Evolutionary conservation across 352 stramenopile species (phyloP), one percentile per base, ranked within the genome.

Genomic region (Pythium myriotylum): DNA sequence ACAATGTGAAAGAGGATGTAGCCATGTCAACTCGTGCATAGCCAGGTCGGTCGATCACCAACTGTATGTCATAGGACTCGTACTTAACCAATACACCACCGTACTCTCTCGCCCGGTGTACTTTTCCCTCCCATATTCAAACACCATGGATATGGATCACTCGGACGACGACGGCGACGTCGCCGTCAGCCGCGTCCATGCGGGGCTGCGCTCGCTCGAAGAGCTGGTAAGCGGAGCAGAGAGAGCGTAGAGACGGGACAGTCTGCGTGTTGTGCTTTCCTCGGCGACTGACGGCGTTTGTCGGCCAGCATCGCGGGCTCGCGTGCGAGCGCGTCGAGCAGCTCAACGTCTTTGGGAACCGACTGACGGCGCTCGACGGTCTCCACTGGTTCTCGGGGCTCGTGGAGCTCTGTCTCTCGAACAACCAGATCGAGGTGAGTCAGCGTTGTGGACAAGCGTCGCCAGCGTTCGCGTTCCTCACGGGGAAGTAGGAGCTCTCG

Each of bases 281-380:
- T n/a, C n/a, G n/a, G n/a, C n/a, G n/a, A n/a, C n/a, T n/a, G n/a
- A n/a, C n/a, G n/a, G n/a, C n/a, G n/a, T n/a, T n/a, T n/a, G n/a
- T n/a, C n/a, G n/a, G n/a, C n/a, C 10, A 49, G 22, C 35, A 27
- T 20, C n/a, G 26, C 14, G 17, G 35, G 23, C 22, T 4, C n/a
- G 74, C 13, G 48, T 67, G 54, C 17, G 39, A 42, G 74, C 54
- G 64, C 17, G 72, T 91, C 26, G 78, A 86, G 70, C 81, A 91
- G 53, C 67, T 94, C 54, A 94, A 92, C 68, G 47, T 92, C 16
- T 85, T 92, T 62, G 86, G 86, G 5, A 94, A 94, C 62, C 42
- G 46, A 26, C 73, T 94, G 47, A 64, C 77, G 53, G 66, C 54
- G 13, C 76, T 94, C 59, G 80, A 94, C 39, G 86, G 86, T 13